Percentiles rank a stretch among this genome's conserved stretches.
These are phyloP conservation scores for Moesziomyces parantarcticus DNA, from an alignment of 1,284 basidiomycete genomes.

Conservation along the genomic window DNA sequence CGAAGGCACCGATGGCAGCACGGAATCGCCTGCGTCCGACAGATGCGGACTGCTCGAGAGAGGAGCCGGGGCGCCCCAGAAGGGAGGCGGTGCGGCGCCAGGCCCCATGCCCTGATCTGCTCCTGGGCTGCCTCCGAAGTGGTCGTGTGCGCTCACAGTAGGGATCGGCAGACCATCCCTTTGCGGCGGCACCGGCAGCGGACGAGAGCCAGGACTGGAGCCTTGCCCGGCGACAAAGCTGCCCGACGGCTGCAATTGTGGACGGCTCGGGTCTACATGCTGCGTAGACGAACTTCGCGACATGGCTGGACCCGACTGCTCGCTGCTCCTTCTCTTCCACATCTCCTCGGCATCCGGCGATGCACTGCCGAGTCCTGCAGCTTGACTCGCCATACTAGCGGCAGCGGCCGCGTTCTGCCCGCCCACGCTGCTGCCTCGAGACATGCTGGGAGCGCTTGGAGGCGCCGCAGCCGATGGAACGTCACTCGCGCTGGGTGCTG, in stretches of 20 bases:
- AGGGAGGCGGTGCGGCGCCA: slow-evolving; percentile 35
- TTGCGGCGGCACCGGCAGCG: slow-evolving; percentile 47
- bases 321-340: slow-evolving; percentile 20
- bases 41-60: not conserved
- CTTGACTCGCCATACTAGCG: not conserved
- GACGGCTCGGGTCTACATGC: slow-evolving; percentile 9
- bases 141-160: slow-evolving; percentile 33
- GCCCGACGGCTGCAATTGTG: slow-evolving; percentile 17
- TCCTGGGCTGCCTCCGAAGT: slow-evolving; percentile 48
- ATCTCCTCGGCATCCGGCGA: slow-evolving; percentile 38
- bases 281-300: slow-evolving; percentile 28
- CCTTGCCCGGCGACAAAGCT: slow-evolving; percentile 17
- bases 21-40: not conserved
- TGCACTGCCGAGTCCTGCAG: slow-evolving; percentile 6
- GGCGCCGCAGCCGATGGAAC: not conserved
- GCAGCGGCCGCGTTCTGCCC: slow-evolving; percentile 2
- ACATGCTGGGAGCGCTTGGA: slow-evolving; percentile 1
- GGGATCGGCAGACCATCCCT: slow-evolving; percentile 35
- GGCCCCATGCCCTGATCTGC: slow-evolving; percentile 19
- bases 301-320: slow-evolving; percentile 6
- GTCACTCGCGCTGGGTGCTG: not conserved
- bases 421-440: slow-evolving; percentile 13
- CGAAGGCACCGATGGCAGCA: slow-evolving; percentile 31
- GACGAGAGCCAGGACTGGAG: slow-evolving; percentile 33
- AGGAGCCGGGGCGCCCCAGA: slow-evolving; percentile 24